Base-by-base conservation (phyloP, 805 yeast species). In the Grigorovia transvaalensis region DNA sequence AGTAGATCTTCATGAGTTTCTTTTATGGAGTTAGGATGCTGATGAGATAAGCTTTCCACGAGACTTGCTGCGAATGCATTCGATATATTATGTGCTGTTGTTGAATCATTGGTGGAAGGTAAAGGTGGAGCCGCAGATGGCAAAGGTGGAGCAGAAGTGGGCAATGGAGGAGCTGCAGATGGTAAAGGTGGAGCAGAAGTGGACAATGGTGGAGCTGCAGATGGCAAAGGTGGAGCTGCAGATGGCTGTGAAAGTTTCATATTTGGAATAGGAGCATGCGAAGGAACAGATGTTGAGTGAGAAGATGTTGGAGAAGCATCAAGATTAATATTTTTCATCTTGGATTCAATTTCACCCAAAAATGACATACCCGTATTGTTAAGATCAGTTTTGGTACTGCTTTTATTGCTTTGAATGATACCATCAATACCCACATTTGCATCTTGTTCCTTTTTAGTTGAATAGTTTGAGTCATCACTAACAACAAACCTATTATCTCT, bases 401-500 rank as follows among this genome's bases (percentile, higher is more conserved):
- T 33, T 11, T 33, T 33, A 11, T 33, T 13, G 5, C 58, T 48
- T 9, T 57, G 52, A 9, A 56, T 50, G 15, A 58, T 43, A 1
- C 60, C 46, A 9, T 51, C 53, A 30, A 12, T 38, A 38, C 15
- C 17, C 8, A 27, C 13, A n/a, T 18, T 17, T 15, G 50, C 56
- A 2, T 50, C 51, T 46, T 57, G 69, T 17, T 57, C 63, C 15
- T 50, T 54, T 7, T 54, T 53, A 11, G 69, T 63, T 2, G 63
- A 51, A 49, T 62, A 64, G n/a, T 53, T 56, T 20, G 65, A 53
- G 9, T 62, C 48, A 2, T 65, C 75, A 17, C 70, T 75, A n/a
- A 75, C 73, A 41, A 73, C 77, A 58, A 69, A 68, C 27, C 71
- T 57, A 17, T 76, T 79, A 52, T 73, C 76, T 54, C 81, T 68